phyloP scores from a whole-genome alignment of 2,329 filamentous ascomycete species.

The Ophiostoma pallidulum region DNA sequence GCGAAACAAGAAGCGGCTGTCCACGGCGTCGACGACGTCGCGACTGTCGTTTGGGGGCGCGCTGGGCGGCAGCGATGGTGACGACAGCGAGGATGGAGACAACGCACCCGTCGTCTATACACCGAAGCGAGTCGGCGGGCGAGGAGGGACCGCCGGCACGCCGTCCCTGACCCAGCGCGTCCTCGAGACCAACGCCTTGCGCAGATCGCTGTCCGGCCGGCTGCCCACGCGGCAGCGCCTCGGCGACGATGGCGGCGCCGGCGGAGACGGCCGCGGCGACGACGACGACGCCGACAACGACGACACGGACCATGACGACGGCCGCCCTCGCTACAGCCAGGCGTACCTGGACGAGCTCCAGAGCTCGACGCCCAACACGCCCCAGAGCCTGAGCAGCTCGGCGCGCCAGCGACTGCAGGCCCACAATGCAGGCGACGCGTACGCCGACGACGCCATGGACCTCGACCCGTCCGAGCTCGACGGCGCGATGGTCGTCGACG shows the following conservation, averaged over 20 bases:
- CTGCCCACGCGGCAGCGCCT: conserved; percentile 43
- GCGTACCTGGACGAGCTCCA: conserved; percentile 81
- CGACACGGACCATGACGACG: too few relatives aligned
- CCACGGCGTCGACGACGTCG: conserved; percentile 23
- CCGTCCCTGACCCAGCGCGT: conserved; percentile 20
- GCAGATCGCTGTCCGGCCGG: conserved; percentile 33
- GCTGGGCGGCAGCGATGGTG: conserved; percentile 34
- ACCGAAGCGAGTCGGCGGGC: conserved; percentile 39
- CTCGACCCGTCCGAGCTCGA: conserved; percentile 53
- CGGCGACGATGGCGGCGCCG: conserved; percentile 26
- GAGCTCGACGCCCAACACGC: conserved; percentile 75
- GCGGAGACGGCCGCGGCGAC: conserved; percentile 45
- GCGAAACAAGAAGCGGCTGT: conserved; percentile 60
- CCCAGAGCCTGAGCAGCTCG: conserved; percentile 50
- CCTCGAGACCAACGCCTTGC: conserved; percentile 30
- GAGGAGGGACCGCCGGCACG: not conserved
- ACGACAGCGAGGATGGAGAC: conserved; percentile 25
- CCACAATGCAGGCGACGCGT: conserved; percentile 24
- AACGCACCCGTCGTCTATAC: conserved; percentile 44
- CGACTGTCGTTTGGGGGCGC: conserved; percentile 67
- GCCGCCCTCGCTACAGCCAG: conserved; percentile 71
- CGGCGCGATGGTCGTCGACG: conserved; percentile 54
- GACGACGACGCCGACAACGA: conserved; percentile 43
- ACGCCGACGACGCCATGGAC: conserved; percentile 43
- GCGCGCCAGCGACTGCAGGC: conserved; percentile 27